A percentile compares a stretch with the other conserved stretches of the same genome.
phyloP scores from a whole-genome alignment of 2,329 filamentous ascomycete species.

The Colletotrichum sp. region DNA sequence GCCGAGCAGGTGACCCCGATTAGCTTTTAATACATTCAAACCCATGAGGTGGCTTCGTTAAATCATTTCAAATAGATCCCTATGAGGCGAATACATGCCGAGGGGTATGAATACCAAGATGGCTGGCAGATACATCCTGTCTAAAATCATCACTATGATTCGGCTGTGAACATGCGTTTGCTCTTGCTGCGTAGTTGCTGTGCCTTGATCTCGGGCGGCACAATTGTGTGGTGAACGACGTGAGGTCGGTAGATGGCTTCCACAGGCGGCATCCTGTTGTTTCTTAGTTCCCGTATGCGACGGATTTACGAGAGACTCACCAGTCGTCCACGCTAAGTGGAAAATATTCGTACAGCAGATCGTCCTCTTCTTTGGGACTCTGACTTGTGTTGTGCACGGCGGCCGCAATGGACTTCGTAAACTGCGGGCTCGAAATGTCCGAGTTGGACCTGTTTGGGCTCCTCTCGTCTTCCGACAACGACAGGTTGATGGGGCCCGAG shows the following conservation, averaged over 20 bases:
- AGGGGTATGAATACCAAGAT: not conserved
- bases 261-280: conserved; percentile 78
- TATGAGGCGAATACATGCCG: not conserved
- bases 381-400: conserved; percentile 48
- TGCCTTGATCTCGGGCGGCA: conserved; percentile 73
- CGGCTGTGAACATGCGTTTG: conserved; percentile 76
- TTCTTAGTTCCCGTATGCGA: not conserved
- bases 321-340: conserved; percentile 90
- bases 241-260: conserved; percentile 91
- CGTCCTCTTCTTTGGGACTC: conserved; percentile 76
- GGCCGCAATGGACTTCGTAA: conserved; percentile 40
- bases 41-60: conserved; percentile 4
- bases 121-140: not conserved
- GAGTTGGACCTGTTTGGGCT: conserved; percentile 58
- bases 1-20: not conserved
- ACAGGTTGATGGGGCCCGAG: conserved; percentile 54
- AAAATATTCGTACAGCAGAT: conserved; percentile 94
- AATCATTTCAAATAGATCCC: not conserved
- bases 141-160: conserved; percentile 38
- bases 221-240: conserved; percentile 86
- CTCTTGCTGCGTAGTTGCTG: conserved; percentile 69
- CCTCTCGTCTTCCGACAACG: conserved; percentile 65
- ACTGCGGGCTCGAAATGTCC: conserved; percentile 56
- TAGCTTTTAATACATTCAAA: not conserved
- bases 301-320: conserved; percentile 42